phyloP scores from a whole-genome alignment of 345 rosid species.

The Moringa oleifera region DNA sequence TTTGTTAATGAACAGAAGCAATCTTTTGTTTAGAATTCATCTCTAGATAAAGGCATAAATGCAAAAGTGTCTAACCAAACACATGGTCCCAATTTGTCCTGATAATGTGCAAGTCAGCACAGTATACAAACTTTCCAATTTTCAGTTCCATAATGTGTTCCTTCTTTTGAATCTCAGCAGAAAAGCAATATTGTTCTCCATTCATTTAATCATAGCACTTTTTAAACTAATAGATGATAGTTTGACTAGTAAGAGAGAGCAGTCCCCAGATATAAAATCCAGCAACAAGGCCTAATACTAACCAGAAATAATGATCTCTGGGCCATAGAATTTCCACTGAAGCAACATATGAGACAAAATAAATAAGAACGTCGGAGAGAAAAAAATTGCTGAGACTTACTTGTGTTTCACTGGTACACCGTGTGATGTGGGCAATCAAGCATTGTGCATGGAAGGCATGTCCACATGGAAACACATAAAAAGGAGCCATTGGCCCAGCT shows the following conservation, averaged over 20 bases:
- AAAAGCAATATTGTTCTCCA: not conserved
- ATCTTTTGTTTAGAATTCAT: too few relatives aligned
- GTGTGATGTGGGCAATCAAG: conserved; percentile 75
- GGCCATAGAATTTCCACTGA: not conserved
- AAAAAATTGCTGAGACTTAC: conserved; percentile 17
- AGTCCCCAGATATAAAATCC: not conserved
- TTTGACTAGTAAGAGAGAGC: not conserved
- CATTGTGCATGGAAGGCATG: conserved; percentile 91
- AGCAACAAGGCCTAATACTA: conserved; percentile 1
- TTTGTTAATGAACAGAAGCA: not conserved
- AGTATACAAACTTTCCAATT: too few relatives aligned
- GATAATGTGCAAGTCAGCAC: too few relatives aligned
- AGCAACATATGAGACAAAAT: conserved; percentile 4
- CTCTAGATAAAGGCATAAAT: too few relatives aligned
- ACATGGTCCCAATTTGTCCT: too few relatives aligned
- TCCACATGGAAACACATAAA: conserved; percentile 94
- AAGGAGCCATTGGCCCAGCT: conserved; percentile 87
- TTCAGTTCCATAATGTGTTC: not conserved
- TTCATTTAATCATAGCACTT: not conserved
- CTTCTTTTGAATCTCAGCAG: not conserved
- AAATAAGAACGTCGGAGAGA: too few relatives aligned
- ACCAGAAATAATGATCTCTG: conserved; percentile 4
- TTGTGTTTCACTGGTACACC: conserved; percentile 48
- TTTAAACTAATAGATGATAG: not conserved
- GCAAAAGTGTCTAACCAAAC: too few relatives aligned